Evolutionary conservation across 768 basidiomycete genomes (phyloP), one percentile per base, ranked within the genome.

Genomic region (Agaricus blazei): DNA sequence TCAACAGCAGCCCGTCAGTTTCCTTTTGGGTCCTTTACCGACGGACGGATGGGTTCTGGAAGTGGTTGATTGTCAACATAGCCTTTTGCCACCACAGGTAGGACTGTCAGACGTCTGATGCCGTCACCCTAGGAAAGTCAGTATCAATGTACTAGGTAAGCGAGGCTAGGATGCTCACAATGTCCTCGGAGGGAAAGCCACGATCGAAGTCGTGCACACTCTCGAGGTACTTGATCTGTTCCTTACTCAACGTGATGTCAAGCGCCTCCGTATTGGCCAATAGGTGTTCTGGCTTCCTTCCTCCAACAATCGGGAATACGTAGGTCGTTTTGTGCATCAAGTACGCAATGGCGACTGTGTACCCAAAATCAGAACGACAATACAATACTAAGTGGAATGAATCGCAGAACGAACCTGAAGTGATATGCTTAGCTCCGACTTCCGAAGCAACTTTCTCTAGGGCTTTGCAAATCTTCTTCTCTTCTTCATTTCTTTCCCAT

Each of bases 261-360:
- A 81, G 66, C 6, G 80, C 79, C 58, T 79, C 73, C 26, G 81
- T 52, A 60, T 81, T 83, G 41, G 71, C 74, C 41, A 65, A 51
- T 19, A 83, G 64, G n/a, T 82, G 78, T 61, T 79, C 76, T 24
- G 78, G 68, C 58, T 81, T 83, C 44, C 77, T 70, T 3, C 75
- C 75, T 9, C 78, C 78, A 26, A 79, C 62, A 43, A 80, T 70
- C 0, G 77, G 78, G 67, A 82, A 81, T 0, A 80, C 79, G 49
- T 74, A 78, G 0, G 76, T 75, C 7, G 76, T 68, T 64, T 81
- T 83, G 48, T 80, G 77, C 66, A 82, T 64, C n/a, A 81, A 61
- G 54, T 80, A 80, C 8, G 78, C 77, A 57, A 82, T 74, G 6
- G 78, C 78, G 26, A 79, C 78, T 75, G 37, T 5, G 27, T 8